phyloP scores from a whole-genome alignment of 768 basidiomycete species.

The Coprinopsis cinerea region DNA sequence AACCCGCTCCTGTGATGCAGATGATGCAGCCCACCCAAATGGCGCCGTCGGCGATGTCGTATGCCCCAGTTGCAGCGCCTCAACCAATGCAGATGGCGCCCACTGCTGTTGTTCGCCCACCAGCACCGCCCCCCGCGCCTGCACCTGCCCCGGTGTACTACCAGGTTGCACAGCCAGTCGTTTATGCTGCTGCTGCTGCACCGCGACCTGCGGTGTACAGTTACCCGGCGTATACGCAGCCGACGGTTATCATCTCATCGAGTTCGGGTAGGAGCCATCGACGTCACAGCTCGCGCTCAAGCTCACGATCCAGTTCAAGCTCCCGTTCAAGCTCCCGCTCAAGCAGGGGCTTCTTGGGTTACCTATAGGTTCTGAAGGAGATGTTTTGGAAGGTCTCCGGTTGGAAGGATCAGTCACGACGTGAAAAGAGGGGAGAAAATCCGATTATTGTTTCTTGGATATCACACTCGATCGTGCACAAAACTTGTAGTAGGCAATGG shows the following conservation, averaged over 20 bases:
- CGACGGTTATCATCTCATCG: constrained; percentile 6
- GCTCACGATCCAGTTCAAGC: too few species aligned
- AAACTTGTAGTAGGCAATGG: too few species aligned
- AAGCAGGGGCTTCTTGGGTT: too few species aligned
- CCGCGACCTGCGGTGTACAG: not conserved
- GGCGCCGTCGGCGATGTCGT: not conserved
- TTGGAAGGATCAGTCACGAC: too few species aligned
- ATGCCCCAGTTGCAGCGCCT: not conserved
- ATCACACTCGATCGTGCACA: too few species aligned
- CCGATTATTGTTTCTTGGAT: too few species aligned
- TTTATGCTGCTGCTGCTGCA: constrained; percentile 4
- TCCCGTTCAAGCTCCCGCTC: too few species aligned
- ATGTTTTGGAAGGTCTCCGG: too few species aligned
- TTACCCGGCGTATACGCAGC: not conserved
- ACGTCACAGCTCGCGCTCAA: constrained; percentile 5
- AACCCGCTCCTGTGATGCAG: not conserved
- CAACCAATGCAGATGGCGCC: not conserved
- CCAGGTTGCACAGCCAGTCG: constrained; percentile 1
- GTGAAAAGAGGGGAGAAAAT: too few species aligned
- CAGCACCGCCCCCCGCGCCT: not conserved
- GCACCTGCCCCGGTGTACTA: not conserved
- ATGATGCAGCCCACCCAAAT: not conserved
- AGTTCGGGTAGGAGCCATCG: not conserved
- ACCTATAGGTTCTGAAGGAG: too few species aligned
- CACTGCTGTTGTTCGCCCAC: not conserved